phyloP scores from a whole-genome alignment of 352 stramenopile species.

The Pilasporangium apinafurcum region DNA sequence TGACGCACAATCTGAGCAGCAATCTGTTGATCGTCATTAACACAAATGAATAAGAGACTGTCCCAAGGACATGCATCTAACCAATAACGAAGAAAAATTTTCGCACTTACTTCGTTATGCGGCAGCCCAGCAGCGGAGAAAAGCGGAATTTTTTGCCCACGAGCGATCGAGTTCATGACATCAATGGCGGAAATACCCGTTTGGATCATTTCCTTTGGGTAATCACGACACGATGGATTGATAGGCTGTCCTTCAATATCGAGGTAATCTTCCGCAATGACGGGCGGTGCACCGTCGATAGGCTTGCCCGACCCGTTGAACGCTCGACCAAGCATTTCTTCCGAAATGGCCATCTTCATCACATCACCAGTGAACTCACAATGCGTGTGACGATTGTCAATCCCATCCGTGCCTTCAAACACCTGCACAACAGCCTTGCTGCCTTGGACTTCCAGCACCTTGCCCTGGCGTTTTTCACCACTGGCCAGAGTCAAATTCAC shows the following conservation, averaged over 20 bases:
- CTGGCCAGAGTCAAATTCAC: conserved; percentile 97
- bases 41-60: no score
- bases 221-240: conserved; percentile 98
- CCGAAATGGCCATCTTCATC: conserved; percentile 98
- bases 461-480: conserved; percentile 90
- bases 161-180: conserved; percentile 99
- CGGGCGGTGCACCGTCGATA: conserved; percentile 95
- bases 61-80: no score
- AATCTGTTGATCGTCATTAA: no score
- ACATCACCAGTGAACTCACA: conserved; percentile 99
- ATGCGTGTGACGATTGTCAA: conserved; percentile 98
- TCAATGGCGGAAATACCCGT: conserved; percentile 99
- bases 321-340: conserved; percentile 97
- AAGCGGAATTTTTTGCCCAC: conserved; percentile 99
- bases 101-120: conserved; percentile 90
- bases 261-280: conserved; percentile 98
- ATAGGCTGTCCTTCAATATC: conserved; percentile 99
- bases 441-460: conserved; percentile 97
- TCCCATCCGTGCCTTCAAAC: conserved; percentile 98
- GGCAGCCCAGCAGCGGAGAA: conserved; percentile 98
- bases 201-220: conserved; percentile 99
- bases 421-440: conserved; percentile 95
- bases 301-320: conserved; percentile 99
- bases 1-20: conserved; percentile 98
- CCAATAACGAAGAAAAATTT: background rate